Evolutionary conservation across 805 yeast genomes (phyloP).

Genomic region (Wickerhamiella domercqiae): DNA sequence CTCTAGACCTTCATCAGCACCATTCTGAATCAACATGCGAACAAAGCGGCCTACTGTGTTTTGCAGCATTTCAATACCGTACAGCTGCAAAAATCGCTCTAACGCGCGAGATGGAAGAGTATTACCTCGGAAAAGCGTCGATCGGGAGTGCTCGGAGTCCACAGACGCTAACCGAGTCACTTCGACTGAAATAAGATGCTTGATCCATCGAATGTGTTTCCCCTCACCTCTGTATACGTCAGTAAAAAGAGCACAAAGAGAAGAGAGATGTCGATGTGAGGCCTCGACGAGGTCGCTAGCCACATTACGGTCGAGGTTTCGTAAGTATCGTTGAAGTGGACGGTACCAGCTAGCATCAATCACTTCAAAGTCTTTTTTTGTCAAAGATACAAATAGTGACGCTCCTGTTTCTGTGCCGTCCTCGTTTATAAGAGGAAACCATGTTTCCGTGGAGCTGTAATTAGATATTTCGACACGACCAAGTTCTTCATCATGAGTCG

Average conservation of each 20-base stretch:
- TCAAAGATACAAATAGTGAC: constrained; percentile 19
- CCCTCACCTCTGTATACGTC: constrained; percentile 63
- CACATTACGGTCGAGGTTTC: constrained; percentile 18
- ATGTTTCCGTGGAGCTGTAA: constrained; percentile 5
- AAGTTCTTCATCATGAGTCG: constrained; percentile 6
- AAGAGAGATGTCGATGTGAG: constrained; percentile 5
- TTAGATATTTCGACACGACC: constrained; percentile 11
- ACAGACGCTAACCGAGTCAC: constrained; percentile 20
- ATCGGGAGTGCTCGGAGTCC: constrained; percentile 24
- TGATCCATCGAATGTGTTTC: constrained; percentile 59
- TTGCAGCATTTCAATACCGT: constrained; percentile 68
- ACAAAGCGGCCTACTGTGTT: constrained; percentile 59
- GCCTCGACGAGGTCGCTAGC: constrained; percentile 27
- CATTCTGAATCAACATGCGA: constrained; percentile 28
- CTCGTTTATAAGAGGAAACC: constrained; percentile 3
- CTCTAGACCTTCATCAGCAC: constrained; percentile 40
- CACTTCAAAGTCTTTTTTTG: constrained; percentile 18
- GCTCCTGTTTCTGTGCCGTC: neutral
- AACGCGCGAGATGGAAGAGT: constrained; percentile 68
- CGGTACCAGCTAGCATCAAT: constrained; percentile 46
- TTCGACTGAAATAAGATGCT: constrained; percentile 52
- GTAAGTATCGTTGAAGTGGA: constrained; percentile 46
- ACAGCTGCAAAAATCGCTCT: constrained; percentile 58
- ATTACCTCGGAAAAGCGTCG: constrained; percentile 68
- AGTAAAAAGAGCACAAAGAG: constrained; percentile 30